Percentiles rank a stretch among this genome's conserved stretches.
Conservation (phyloP, 129 eudicot species). For the Saussurea involucrata region DNA sequence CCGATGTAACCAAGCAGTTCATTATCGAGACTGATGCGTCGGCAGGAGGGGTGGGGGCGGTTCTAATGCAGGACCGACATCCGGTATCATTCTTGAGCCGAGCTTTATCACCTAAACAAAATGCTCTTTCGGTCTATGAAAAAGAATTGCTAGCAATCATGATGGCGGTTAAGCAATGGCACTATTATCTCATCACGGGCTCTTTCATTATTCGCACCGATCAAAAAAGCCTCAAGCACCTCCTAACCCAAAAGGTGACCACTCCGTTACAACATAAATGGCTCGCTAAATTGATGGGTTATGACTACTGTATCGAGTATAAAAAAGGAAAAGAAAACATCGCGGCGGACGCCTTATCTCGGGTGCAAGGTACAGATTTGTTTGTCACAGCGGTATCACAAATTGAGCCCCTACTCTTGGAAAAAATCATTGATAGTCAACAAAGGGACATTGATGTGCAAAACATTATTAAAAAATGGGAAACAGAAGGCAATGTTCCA, state of each 20-base stretch:
- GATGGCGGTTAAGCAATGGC: neutral
- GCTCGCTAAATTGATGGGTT: neutral
- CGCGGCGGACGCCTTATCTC: constrained; percentile 5
- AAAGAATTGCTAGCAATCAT: neutral
- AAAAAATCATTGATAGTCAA: neutral
- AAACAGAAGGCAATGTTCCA: neutral
- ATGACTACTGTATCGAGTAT: neutral
- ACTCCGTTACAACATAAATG: constrained; percentile 1
- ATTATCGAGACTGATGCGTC: neutral
- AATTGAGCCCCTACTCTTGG: neutral
- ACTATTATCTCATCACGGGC: neutral
- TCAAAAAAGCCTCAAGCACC: neutral
- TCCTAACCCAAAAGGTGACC: neutral
- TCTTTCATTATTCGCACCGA: neutral
- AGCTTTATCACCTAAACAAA: neutral
- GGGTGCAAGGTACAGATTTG: neutral
- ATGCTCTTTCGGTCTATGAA: neutral
- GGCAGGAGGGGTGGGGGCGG: neutral
- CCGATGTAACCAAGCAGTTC: neutral
- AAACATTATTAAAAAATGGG: neutral
- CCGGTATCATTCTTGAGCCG: neutral
- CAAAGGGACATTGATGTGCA: neutral
- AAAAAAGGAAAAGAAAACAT: constrained; percentile 1
- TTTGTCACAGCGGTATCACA: neutral
- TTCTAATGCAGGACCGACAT: neutral